Conservation (phyloP, 495 filamentous ascomycete genomes). For the Podospora bellae-mahoneyi region DNA sequence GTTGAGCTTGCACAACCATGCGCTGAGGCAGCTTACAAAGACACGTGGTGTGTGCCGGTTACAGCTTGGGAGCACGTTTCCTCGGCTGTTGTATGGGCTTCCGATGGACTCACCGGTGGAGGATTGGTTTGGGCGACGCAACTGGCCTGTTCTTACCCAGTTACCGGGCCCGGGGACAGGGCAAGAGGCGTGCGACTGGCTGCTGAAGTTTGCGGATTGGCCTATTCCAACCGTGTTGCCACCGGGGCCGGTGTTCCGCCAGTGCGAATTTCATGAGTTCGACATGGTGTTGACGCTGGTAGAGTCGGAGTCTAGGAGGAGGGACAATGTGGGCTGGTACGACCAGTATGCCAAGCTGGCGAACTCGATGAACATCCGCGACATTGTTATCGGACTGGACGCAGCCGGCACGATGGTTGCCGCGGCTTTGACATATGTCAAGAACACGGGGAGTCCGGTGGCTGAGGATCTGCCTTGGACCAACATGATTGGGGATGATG, state of each 20-base stretch:
- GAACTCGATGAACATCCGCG: slow-evolving; percentile 44
- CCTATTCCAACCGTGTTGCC: slow-evolving; percentile 36
- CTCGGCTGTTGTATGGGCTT: slow-evolving; percentile 57
- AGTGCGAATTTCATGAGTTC: slow-evolving; percentile 52
- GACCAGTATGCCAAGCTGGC: slow-evolving; percentile 52
- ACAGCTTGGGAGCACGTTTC: slow-evolving; percentile 60
- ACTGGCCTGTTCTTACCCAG: slow-evolving; percentile 45
- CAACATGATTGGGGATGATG: slow-evolving; percentile 48
- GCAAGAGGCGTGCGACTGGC: slow-evolving; percentile 53
- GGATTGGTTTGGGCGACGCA: slow-evolving; percentile 57
- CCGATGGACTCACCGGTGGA: slow-evolving; percentile 46
- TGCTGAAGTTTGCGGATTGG: slow-evolving; percentile 55
- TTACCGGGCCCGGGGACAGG: slow-evolving; percentile 23
- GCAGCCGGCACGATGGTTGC: slow-evolving; percentile 49
- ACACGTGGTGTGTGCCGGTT: slow-evolving; percentile 53
- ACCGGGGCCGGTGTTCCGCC: slow-evolving; percentile 42
- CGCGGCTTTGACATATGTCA: slow-evolving; percentile 54
- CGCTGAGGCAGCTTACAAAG: slow-evolving; percentile 49
- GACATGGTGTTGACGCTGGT: slow-evolving; percentile 53
- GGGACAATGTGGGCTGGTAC: slow-evolving; percentile 52
- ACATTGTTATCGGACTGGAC: slow-evolving; percentile 46
- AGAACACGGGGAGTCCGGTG: slow-evolving; percentile 49
- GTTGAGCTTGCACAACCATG: slow-evolving; percentile 54
- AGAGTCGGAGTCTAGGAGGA: slow-evolving; percentile 40
- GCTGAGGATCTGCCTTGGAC: slow-evolving; percentile 60